Evolutionary conservation across 2,329 filamentous ascomycete species (phyloP), one percentile per base, ranked within the genome.

Genomic region (Alternaria ethzedia): DNA sequence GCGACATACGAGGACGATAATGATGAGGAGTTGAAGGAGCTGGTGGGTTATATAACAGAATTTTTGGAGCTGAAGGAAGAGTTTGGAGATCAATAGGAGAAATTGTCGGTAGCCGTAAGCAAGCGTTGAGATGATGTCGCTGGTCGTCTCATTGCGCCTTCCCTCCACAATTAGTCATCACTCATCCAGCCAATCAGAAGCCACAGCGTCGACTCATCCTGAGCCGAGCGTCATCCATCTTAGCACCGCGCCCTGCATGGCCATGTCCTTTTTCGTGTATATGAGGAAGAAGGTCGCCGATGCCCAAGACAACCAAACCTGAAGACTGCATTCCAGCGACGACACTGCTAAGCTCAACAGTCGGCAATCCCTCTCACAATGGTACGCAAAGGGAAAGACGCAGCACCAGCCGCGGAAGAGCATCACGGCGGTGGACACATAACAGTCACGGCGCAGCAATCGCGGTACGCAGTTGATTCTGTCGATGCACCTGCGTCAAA

Each of bases 401-500:
- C 57, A 17, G 50, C 56, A 10, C 36, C 64, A 2, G 43, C 46
- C 9, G 61, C 67, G 3, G 72, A 75, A 20, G 70, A 70, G 30
- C 70, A 74, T 62, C 65, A 63, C 5, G 72, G 73, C 6, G 72
- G 72, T 9, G 71, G 69, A 0, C 65, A 77, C 54, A 76, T 80
- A 28, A 66, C 66, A 4, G 77, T 81, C 5, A 79, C 77, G n/a
- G 75, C 74, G 46, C 79, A 81, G 63, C 79, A 80, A 60, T 79
- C 76, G 15, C 69, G 79, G 20, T 80, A 78, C 61, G 75, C 77
- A n/a, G 62, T 78, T 3, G 79, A 81, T 59, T 75, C 77, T 10
- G 64, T 81, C 4, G 77, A 80, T 68, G 77, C 78, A 10, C 79
- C 79, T 2, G 74, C 76, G 12, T 77, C 76, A 1, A 80, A 79